Conservation (phyloP, 345 rosid genomes). For the Moricandia arvensis region DNA sequence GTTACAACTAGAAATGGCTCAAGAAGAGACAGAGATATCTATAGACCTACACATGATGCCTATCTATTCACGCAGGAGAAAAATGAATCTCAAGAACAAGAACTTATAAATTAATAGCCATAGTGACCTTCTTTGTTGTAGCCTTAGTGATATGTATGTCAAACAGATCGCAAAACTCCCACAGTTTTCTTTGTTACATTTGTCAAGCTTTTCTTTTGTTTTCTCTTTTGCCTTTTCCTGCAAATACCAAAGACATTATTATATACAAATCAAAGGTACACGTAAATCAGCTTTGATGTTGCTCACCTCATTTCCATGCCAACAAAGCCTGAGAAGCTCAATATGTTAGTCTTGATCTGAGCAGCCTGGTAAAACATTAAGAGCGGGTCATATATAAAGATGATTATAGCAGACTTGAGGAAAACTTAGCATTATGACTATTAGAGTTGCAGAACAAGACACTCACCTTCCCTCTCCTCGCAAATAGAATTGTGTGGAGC, state of each 20-base stretch:
- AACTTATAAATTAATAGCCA: not conserved
- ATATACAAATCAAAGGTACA: not conserved
- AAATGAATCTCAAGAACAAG: constrained; percentile 4
- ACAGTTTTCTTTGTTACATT: constrained; percentile 75
- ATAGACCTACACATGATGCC: not conserved
- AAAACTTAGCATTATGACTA: constrained; percentile 9
- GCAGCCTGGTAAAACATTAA: constrained; percentile 57
- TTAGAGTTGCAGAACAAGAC: not conserved
- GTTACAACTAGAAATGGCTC: no score
- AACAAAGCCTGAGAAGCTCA: constrained; percentile 91
- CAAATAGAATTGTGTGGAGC: constrained; percentile 69
- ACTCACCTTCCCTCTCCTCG: constrained; percentile 80
- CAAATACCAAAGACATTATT: constrained; percentile 26
- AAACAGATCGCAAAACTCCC: constrained; percentile 76
- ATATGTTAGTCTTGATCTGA: constrained; percentile 77
- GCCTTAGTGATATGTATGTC: constrained; percentile 63
- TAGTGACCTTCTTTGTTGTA: constrained; percentile 68
- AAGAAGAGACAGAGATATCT: not conserved
- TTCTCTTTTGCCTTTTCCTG: constrained; percentile 83
- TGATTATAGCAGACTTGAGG: constrained; percentile 5
- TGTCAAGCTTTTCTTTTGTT: constrained; percentile 84
- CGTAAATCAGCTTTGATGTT: constrained; percentile 4
- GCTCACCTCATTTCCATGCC: constrained; percentile 87
- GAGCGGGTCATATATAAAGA: not conserved
- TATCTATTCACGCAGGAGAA: not conserved